phyloP scores from a whole-genome alignment of 495 filamentous ascomycete genomes.

The Hypomontagnella monticulosa region DNA sequence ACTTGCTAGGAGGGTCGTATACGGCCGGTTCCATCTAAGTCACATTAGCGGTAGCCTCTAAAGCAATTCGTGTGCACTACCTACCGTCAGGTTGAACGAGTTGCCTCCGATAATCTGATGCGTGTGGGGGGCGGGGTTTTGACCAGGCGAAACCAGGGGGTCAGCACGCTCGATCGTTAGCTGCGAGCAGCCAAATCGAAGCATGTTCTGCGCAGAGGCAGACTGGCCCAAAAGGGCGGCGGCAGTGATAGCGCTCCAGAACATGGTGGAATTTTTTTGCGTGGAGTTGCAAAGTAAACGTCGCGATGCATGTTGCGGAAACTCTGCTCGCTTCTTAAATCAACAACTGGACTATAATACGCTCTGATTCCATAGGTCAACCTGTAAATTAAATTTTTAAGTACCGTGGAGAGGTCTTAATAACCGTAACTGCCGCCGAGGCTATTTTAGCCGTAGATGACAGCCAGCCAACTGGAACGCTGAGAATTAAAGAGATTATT shows the following conservation, averaged over 20 bases:
- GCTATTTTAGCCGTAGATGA: conserved; percentile 28
- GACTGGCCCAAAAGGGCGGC: conserved; percentile 46
- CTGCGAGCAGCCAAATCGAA: conserved; percentile 55
- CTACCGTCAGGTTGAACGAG: conserved; percentile 49
- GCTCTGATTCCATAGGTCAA: conserved; percentile 2
- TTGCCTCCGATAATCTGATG: conserved; percentile 54
- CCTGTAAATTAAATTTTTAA: conserved; percentile 13
- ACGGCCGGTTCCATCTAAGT: conserved; percentile 48
- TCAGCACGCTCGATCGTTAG: conserved; percentile 52
- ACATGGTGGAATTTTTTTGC: conserved; percentile 33
- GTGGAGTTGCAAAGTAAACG: conserved; percentile 18
- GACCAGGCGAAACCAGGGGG: conserved; percentile 50
- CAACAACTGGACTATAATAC: conserved; percentile 1
- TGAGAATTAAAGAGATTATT: conserved; percentile 15
- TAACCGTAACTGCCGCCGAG: conserved; percentile 25
- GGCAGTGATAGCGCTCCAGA: conserved; percentile 36
- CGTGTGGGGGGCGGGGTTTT: conserved; percentile 49
- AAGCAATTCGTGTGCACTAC: conserved; percentile 1
- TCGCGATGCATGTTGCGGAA: conserved; percentile 3
- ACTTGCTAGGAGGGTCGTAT: conserved; percentile 47
- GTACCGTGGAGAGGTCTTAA: conserved; percentile 20
- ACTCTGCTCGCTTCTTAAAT: conserved; percentile 28
- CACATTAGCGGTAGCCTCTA: conserved; percentile 13
- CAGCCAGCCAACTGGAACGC: conserved; percentile 23
- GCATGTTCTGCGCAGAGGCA: conserved; percentile 46